A percentile compares a stretch with the other conserved stretches of the same genome.
phyloP scores from a whole-genome alignment of 345 rosid species.

The Luvunga scandens region DNA sequence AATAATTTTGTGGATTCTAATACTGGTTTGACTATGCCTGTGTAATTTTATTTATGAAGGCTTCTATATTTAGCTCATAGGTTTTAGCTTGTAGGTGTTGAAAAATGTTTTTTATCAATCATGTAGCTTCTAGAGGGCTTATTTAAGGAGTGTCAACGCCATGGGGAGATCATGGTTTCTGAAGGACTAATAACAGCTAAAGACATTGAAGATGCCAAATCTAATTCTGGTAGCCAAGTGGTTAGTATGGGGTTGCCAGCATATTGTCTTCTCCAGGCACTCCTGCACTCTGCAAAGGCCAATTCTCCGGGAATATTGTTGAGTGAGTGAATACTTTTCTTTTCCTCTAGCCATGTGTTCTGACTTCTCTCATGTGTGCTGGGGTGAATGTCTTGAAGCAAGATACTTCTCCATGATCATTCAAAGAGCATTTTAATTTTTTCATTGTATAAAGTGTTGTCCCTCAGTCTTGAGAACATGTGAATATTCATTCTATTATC shows the following conservation, averaged over 20 bases:
- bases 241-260: slow-evolving; percentile 87
- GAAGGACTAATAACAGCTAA: slow-evolving; percentile 72
- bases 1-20: not conserved
- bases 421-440: not conserved
- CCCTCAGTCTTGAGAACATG: not conserved
- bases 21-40: not conserved
- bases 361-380: not conserved
- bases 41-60: not conserved
- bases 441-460: not conserved
- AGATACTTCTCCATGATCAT: not conserved
- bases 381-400: not conserved
- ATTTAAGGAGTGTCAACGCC: slow-evolving; percentile 54
- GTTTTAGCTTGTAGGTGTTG: not conserved
- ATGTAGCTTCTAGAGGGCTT: slow-evolving; percentile 63
- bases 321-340: slow-evolving; percentile 40
- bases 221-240: slow-evolving; percentile 57
- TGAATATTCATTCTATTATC: slow-evolving; percentile 14
- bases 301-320: slow-evolving; percentile 65
- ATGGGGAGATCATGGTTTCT: slow-evolving; percentile 61
- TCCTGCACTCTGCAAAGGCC: slow-evolving; percentile 61
- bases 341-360: not conserved
- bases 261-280: slow-evolving; percentile 66
- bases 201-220: slow-evolving; percentile 80
- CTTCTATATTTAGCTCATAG: not conserved
- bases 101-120: slow-evolving; percentile 11